phyloP scores from a whole-genome alignment of 257 asterid genomes.

The Capsicum pubescens region DNA sequence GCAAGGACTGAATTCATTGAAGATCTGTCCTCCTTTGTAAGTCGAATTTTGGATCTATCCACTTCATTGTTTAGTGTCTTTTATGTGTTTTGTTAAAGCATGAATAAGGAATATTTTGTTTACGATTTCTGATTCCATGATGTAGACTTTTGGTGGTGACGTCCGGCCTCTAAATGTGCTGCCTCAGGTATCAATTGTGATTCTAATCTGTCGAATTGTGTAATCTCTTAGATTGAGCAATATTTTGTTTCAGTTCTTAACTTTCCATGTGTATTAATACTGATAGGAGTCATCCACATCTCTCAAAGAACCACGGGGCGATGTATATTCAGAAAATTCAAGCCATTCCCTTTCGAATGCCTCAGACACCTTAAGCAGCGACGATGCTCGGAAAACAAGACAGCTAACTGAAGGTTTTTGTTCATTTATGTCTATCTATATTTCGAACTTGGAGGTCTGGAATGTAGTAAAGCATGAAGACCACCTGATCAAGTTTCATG shows the following conservation, averaged over 20 bases:
- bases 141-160: constrained; percentile 75
- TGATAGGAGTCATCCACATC: constrained; percentile 64
- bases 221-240: constrained; percentile 15
- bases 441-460: neutral
- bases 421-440: constrained; percentile 19
- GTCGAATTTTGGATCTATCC: constrained; percentile 30
- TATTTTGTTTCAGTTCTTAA: constrained; percentile 33
- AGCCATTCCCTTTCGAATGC: constrained; percentile 42
- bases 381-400: constrained; percentile 61
- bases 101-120: neutral
- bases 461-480: neutral
- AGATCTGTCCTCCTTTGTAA: constrained; percentile 79
- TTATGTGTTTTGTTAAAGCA: neutral
- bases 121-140: constrained; percentile 27
- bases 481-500: neutral
- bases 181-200: constrained; percentile 61
- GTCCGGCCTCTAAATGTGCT: constrained; percentile 70
- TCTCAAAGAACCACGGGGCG: constrained; percentile 67
- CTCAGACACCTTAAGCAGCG: constrained; percentile 46
- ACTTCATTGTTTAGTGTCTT: neutral
- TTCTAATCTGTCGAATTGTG: constrained; percentile 14
- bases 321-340: constrained; percentile 59
- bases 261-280: constrained; percentile 33
- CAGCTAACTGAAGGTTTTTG: constrained; percentile 79
- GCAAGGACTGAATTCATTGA: constrained; percentile 70